Base-by-base conservation (phyloP, 495 filamentous ascomycete species). In the Amorphotheca resinae region DNA sequence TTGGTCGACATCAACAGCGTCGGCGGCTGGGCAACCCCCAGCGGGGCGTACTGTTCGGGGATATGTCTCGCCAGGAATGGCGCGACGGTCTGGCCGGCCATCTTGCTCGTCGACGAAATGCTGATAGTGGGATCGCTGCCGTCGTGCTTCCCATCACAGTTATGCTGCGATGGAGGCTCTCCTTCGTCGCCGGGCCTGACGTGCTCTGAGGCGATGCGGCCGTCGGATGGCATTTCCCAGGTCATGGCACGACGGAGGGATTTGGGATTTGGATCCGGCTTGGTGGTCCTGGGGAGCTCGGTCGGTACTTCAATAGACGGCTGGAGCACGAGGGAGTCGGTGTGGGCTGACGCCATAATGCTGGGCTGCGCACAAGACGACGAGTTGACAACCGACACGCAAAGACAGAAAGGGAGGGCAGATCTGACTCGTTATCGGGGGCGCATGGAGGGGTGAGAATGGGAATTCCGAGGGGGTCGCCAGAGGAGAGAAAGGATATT, bases 11-110 rank as follows among this genome's bases (percentile, higher is more conserved):
- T 6, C 12, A 30, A 30, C 25, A 15, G 61, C 56, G 25, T 62
- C 59, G 23, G 62, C 56, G 22, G 16, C n/a, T 33, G 7, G 12
- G 34, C 25, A 18, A 22, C 59, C 47, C 77, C 74, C 38, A 79
- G 61, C 2, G 80, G 81, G 2, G 82, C 82, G 59, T 94, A 93
- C 55, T 87, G 73, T 31, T 73, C 73, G 1, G 87, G 87, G 5
- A 93, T 88, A 51, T 95, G 84, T 59, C 81, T 80, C 40, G 77
- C 75, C 34, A 95, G 71, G 53, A 93, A 94, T 0, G 88, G 87
- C 2, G 80, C 79, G 33, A 94, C 74, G 8, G 67, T 68, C 51
- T 73, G 65, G 38, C 63, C 62, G 33, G 70, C 72, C 17, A 71
- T 53, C 40, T 64, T 52, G 33, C 37, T 50, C n/a, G 49, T 52